phyloP scores from a whole-genome alignment of 495 filamentous ascomycete species.

The Penicillium diatomitis region DNA sequence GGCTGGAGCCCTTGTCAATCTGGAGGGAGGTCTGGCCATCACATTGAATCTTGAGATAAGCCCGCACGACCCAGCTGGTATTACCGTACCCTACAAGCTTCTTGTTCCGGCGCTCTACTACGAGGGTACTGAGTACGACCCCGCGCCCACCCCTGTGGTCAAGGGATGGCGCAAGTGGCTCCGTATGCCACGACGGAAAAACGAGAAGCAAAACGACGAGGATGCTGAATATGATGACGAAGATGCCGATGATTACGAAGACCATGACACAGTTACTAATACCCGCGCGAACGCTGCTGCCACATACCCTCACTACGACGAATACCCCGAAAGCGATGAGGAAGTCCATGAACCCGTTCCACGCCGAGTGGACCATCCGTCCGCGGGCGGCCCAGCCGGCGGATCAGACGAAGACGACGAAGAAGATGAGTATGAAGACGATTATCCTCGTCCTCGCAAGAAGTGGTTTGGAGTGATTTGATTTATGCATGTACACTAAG shows the following conservation, averaged over 20 bases:
- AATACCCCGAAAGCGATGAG: constrained; percentile 20
- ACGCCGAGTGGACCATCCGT: constrained; percentile 3
- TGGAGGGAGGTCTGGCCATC: constrained; percentile 74
- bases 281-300: constrained; percentile 18
- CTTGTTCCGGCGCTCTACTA: constrained; percentile 69
- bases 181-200: constrained; percentile 16
- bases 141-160: constrained; percentile 23
- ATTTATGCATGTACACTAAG: constrained; percentile 20
- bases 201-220: constrained; percentile 13
- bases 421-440: constrained; percentile 12
- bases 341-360: constrained; percentile 12
- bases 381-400: no score
- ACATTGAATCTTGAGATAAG: constrained; percentile 80
- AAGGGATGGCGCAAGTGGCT: constrained; percentile 41
- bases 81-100: constrained; percentile 77
- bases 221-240: constrained; percentile 10
- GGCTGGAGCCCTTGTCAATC: constrained; percentile 44
- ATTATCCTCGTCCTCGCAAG: constrained; percentile 15
- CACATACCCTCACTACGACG: constrained; percentile 12
- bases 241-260: constrained; percentile 16
- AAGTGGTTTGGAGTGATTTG: constrained; percentile 39
- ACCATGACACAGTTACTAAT: constrained; percentile 20
- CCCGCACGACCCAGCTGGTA: constrained; percentile 75
- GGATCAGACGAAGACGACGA: constrained; percentile 2
- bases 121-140: constrained; percentile 36